Conservation (phyloP, 345 rosid genomes). For the Populus ilicifolia region DNA sequence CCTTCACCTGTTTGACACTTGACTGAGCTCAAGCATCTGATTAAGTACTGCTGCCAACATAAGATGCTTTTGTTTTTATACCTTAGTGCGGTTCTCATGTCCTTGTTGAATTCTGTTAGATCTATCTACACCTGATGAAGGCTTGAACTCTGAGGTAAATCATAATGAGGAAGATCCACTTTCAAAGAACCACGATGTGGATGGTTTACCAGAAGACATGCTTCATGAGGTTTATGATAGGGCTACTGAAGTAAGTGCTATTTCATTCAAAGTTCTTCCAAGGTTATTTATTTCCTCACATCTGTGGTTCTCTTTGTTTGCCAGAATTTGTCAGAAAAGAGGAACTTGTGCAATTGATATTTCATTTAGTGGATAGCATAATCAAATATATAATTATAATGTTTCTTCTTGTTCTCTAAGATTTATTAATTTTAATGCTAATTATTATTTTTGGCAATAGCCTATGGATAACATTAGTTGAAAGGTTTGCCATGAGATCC, state of each 20-base stretch:
- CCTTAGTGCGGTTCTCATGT: background rate
- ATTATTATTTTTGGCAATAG: too few species aligned
- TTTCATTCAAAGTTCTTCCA: background rate
- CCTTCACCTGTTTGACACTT: too few species aligned
- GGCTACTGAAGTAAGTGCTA: conserved; percentile 41
- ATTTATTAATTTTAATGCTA: too few species aligned
- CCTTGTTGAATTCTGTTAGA: conserved; percentile 6
- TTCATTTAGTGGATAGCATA: background rate
- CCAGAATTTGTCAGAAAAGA: background rate
- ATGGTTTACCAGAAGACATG: conserved; percentile 44
- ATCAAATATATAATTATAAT: too few species aligned
- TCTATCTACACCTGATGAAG: conserved; percentile 30
- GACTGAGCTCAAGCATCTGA: too few species aligned
- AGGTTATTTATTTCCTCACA: background rate
- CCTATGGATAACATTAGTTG: too few species aligned
- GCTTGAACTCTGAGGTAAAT: conserved; percentile 31
- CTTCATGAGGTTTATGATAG: conserved; percentile 50
- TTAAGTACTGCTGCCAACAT: too few species aligned
- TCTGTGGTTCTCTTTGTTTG: background rate
- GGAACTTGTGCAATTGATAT: background rate
- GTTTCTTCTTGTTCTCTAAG: too few species aligned
- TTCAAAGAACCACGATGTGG: conserved; percentile 19
- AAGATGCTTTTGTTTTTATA: background rate
- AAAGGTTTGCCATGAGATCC: too few species aligned
- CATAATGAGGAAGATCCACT: conserved; percentile 32